A percentile compares a stretch with the other conserved stretches of the same genome.
These are phyloP conservation scores for Leccinum variicolor DNA, from an alignment of 768 basidiomycete genomes.

Conservation along the genomic window DNA sequence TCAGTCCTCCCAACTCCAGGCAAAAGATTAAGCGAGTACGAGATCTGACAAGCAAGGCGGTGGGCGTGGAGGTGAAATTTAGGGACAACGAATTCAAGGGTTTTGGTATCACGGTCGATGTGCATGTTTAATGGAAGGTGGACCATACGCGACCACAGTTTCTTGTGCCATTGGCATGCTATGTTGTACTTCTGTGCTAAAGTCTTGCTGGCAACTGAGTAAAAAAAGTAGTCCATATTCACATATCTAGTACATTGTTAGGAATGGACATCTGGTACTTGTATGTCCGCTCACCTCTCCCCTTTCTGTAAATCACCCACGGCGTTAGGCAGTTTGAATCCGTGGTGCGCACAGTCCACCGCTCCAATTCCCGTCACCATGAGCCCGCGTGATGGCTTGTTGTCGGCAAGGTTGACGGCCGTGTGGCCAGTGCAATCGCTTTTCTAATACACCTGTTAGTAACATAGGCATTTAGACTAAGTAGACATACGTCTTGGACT, in stretches of 20 bases:
- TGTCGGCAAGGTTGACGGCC: not conserved
- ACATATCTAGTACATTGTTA: not conserved
- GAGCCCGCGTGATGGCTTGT: not conserved
- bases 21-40: slow-evolving; percentile 31
- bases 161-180: not conserved
- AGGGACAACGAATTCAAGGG: slow-evolving; percentile 25
- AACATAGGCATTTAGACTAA: not conserved
- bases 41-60: slow-evolving; percentile 23
- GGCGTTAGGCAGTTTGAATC: not conserved
- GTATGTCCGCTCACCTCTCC: not conserved
- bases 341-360: not conserved
- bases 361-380: not conserved
- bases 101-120: not conserved
- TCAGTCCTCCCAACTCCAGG: not conserved
- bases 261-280: not conserved
- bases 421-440: not conserved
- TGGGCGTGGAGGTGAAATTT: slow-evolving; percentile 40
- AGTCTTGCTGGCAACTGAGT: not conserved
- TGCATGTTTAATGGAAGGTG: not conserved
- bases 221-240: not conserved
- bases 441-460: not conserved
- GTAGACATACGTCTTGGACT: not conserved
- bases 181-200: not conserved
- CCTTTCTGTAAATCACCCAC: not conserved
- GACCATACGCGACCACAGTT: not conserved